Conservation (phyloP, 1,284 basidiomycete species). For the Rhodotorula sp. region DNA sequence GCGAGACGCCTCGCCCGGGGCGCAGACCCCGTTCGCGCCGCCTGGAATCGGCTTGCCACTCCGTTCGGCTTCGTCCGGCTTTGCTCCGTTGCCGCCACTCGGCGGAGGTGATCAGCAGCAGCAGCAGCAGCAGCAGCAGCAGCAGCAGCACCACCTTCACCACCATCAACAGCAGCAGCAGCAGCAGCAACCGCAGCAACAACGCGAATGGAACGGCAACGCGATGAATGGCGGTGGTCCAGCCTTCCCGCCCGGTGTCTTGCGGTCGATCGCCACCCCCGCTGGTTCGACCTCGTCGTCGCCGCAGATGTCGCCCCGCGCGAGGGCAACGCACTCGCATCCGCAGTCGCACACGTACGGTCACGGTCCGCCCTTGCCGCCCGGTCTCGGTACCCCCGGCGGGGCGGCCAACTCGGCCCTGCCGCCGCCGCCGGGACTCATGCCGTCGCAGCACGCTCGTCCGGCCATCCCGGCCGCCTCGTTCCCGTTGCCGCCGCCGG, state of each 20-base stretch:
- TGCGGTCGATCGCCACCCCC: conserved; percentile 31
- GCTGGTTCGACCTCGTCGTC: conserved; percentile 27
- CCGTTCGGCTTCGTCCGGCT: not conserved
- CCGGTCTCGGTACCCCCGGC: not conserved
- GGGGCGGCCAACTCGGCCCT: conserved; percentile 29
- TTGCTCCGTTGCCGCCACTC: not conserved
- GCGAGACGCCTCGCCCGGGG: conserved; percentile 4
- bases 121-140: not conserved
- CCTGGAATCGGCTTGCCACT: conserved; percentile 31
- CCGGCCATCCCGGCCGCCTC: conserved; percentile 33
- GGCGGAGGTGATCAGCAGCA: not conserved
- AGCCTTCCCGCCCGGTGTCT: conserved; percentile 30
- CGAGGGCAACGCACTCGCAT: conserved; percentile 5
- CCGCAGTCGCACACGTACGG: conserved; percentile 13
- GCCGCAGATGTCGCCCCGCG: conserved; percentile 36
- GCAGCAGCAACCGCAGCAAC: not conserved
- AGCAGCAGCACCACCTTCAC: no score
- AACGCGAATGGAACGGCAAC: not conserved
- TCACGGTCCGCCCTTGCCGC: conserved; percentile 16
- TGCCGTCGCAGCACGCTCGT: conserved; percentile 12
- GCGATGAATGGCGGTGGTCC: conserved; percentile 7
- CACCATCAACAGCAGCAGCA: no score
- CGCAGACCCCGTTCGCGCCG: conserved; percentile 27
- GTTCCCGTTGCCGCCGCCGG: conserved; percentile 40
- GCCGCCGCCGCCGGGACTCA: conserved; percentile 34